Conservation (phyloP, 176 grass and related monocot genomes). For the Melocanna baccifera region DNA sequence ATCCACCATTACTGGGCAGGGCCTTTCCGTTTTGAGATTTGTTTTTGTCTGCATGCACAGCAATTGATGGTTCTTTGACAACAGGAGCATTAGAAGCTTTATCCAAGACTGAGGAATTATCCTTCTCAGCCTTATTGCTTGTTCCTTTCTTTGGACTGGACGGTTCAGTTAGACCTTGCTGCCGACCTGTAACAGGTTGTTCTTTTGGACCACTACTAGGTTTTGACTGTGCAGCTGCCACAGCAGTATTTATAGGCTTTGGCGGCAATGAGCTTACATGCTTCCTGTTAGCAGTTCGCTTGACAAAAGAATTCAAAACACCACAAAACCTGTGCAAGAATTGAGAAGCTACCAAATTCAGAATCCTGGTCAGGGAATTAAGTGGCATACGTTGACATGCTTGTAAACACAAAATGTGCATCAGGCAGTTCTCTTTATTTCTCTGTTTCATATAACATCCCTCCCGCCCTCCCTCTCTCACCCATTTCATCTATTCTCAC, state of each 20-base stretch:
- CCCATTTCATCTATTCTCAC: background rate
- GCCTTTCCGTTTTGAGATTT: conserved; percentile 73
- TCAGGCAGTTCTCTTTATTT: background rate
- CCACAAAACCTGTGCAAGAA: conserved; percentile 75
- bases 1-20: conserved; percentile 58
- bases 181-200: conserved; percentile 45
- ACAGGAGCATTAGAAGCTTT: conserved; percentile 38
- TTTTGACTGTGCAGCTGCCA: conserved; percentile 28
- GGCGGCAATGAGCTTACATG: conserved; percentile 38
- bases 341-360: conserved; percentile 25
- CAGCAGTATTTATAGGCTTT: conserved; percentile 35
- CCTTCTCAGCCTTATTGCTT: conserved; percentile 51
- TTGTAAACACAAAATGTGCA: background rate
- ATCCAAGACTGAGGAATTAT: conserved; percentile 25
- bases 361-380: conserved; percentile 14
- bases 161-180: conserved; percentile 30
- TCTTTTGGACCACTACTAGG: conserved; percentile 55
- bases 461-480: background rate
- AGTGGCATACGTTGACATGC: background rate
- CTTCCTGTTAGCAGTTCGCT: conserved; percentile 57
- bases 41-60: conserved; percentile 39
- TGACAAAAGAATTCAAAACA: conserved; percentile 73
- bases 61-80: conserved; percentile 53
- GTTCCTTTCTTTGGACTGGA: conserved; percentile 34
- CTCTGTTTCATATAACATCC: background rate